These are phyloP conservation scores for Aspergillus aculeatinus DNA, from an alignment of 2,329 filamentous ascomycete species.

Conservation along the genomic window DNA sequence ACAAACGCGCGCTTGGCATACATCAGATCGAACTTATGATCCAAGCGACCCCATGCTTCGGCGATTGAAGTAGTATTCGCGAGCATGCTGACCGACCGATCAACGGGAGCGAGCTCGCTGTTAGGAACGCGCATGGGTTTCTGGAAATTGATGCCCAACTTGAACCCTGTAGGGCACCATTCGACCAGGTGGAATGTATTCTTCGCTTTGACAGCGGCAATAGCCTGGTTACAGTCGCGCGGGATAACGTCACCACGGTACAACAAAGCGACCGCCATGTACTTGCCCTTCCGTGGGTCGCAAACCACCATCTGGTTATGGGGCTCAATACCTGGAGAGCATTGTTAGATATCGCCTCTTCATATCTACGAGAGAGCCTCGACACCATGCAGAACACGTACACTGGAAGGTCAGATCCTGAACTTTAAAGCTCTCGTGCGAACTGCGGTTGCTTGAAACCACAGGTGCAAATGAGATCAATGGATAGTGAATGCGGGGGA, in stretches of 20 bases:
- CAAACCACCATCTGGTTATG: conserved; percentile 71
- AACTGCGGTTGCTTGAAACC: conserved; percentile 68
- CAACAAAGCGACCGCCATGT: conserved; percentile 66
- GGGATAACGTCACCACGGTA: conserved; percentile 67
- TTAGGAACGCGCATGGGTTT: conserved; percentile 55
- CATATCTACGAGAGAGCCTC: not conserved
- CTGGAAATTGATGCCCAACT: conserved; percentile 67
- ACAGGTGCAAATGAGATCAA: conserved; percentile 66
- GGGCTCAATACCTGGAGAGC: conserved; percentile 58
- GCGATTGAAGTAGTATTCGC: conserved; percentile 67
- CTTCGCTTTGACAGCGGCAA: conserved; percentile 64
- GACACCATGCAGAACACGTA: conserved; percentile 30
- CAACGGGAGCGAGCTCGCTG: conserved; percentile 55
- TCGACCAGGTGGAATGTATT: conserved; percentile 65
- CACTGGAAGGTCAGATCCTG: conserved; percentile 68
- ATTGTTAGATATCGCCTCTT: conserved; percentile 9
- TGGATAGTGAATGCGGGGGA: conserved; percentile 67
- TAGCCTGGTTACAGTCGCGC: conserved; percentile 59
- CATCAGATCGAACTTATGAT: conserved; percentile 70
- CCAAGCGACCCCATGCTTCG: conserved; percentile 63
- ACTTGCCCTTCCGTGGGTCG: conserved; percentile 65
- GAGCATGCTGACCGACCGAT: conserved; percentile 61
- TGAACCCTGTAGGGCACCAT: conserved; percentile 69
- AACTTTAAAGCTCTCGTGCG: conserved; percentile 85
- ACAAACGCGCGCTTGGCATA: conserved; percentile 69